Base-by-base conservation (phyloP, 805 yeast species). In the Zygoascus tannicola region DNA sequence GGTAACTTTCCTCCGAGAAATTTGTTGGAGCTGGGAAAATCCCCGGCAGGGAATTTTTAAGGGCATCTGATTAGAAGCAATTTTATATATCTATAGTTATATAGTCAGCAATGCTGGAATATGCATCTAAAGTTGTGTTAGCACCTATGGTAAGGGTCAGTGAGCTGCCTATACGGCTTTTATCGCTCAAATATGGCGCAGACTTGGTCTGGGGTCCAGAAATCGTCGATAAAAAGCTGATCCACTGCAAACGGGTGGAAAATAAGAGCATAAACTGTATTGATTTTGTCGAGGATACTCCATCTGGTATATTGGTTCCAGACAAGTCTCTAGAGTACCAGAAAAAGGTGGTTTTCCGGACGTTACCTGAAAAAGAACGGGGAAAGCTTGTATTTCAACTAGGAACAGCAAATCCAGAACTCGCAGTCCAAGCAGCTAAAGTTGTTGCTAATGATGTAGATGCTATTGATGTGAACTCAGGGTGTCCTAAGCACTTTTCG, bases 181-280 rank as follows among this genome's bases (percentile, higher is more conserved):
- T 88, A 51, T 80, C 96, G 0, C 69, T 92, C 20, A 75, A 74
- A 50, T 71, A 85, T 59, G 97, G 96, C 2, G 95, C 96, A 0
- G 97, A 92, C 62, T 67, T 90, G 38, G 97, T 92, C 4, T 92
- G 98, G 98, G 77, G 81, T 32, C 98, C 98, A 0, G 98, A 92
- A 61, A 82, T 88, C 48, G 75, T 92, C 19, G 98, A 92, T 60
- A 84, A 81, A 60, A 87, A 86, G 59, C 63, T 92, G 32, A 56
- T 87, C 19, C 74, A 75, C 20, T 85, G 94, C 57, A 71, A 71
- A 26, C 70, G 97, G 50, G 65, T 69, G 0, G 72, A 66, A 26
- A 88, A 88, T 59, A 66, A 63, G 0, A 62, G 43, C 19, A 53
- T 62, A 33, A 44, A 53, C 22, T 51, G 58, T 2, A 58, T 57